Base-by-base conservation (phyloP, 2,329 filamentous ascomycete genomes). In the Fusarium torreyae region DNA sequence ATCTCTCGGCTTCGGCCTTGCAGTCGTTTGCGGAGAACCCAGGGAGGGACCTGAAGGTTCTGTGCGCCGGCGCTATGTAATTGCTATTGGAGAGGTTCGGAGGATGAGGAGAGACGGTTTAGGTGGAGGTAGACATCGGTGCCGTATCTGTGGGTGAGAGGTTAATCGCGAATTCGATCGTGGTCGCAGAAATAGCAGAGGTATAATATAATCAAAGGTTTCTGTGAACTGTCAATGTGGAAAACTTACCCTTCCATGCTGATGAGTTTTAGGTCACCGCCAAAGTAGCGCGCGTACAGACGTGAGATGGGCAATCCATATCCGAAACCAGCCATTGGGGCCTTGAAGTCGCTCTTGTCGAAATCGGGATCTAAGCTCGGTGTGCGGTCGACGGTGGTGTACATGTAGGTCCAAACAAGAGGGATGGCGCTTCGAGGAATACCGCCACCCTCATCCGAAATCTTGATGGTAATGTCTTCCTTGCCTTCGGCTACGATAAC, bases 351-450 rank as follows among this genome's bases (percentile, higher is more conserved):
- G 82, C 91, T 97, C 84, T 98, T 97, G 81, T 99, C 95, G 80
- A 98, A 99, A 79, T 98, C 95, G 1, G 96, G 96, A 77, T 99
- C 96, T 67, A 99, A 84, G 77, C 91, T 97, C 15, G 96, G 96
- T 22, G 96, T 98, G 74, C 94, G 90, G 80, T 98, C 96, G 69
- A 99, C 96, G 3, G 96, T 99, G 36, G 96, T 99, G 80, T 99
- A 99, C 96, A 98, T 99, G 80, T 99, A 99, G 14, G 96, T 99
- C 96, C 96, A 99, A n/a, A 98, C 96, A 15, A 99, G 87, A 7
- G 96, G 96, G 69, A 99, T 98, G 53, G 94, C 89, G 74, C 92
- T 97, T 75, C 96, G 86, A 1, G 96, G 94, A 54, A 99, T 98
- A 66, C 96, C 96, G 69, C 96, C 96, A 62, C 96, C 96, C 82